Evolutionary conservation across 805 yeast genomes (phyloP).

Genomic region (Yarrowia porcina): DNA sequence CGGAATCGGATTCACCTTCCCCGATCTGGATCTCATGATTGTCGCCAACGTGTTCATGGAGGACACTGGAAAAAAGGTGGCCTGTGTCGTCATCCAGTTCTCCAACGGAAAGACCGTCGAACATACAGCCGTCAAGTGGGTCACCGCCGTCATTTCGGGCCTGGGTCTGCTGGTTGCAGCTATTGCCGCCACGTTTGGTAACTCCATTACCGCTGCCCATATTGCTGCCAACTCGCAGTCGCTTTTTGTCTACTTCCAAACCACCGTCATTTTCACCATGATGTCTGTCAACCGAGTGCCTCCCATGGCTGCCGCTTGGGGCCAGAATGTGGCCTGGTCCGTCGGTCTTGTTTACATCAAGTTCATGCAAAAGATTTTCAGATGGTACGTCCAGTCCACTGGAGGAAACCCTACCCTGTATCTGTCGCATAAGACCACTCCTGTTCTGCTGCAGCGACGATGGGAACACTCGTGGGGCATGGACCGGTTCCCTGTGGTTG

Average conservation of each 20-base stretch:
- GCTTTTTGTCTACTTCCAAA: slow-evolving; percentile 81
- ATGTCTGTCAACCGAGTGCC: slow-evolving; percentile 81
- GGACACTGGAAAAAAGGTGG: slow-evolving; percentile 44
- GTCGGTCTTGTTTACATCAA: slow-evolving; percentile 78
- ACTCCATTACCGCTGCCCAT: slow-evolving; percentile 84
- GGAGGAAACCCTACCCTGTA: slow-evolving; percentile 81
- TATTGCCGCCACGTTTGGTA: slow-evolving; percentile 76
- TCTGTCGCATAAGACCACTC: slow-evolving; percentile 53
- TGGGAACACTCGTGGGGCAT: neutral
- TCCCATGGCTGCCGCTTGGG: slow-evolving; percentile 90
- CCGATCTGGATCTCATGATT: slow-evolving; percentile 79
- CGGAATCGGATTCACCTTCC: slow-evolving; percentile 80
- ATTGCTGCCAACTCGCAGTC: slow-evolving; percentile 84
- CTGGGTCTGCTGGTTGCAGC: slow-evolving; percentile 83
- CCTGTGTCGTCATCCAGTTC: slow-evolving; percentile 74
- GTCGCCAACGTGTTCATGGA: slow-evolving; percentile 48
- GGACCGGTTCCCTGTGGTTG: slow-evolving; percentile 1
- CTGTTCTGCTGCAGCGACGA: slow-evolving; percentile 64
- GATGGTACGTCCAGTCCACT: slow-evolving; percentile 93
- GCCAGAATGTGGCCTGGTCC: slow-evolving; percentile 90
- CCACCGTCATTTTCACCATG: slow-evolving; percentile 81
- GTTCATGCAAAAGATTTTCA: slow-evolving; percentile 82
- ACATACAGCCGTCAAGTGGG: slow-evolving; percentile 86
- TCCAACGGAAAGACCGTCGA: slow-evolving; percentile 76
- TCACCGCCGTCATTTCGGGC: slow-evolving; percentile 87